Evolutionary conservation across 2,329 filamentous ascomycete species (phyloP).

Genomic region (Trichoderma sp.): DNA sequence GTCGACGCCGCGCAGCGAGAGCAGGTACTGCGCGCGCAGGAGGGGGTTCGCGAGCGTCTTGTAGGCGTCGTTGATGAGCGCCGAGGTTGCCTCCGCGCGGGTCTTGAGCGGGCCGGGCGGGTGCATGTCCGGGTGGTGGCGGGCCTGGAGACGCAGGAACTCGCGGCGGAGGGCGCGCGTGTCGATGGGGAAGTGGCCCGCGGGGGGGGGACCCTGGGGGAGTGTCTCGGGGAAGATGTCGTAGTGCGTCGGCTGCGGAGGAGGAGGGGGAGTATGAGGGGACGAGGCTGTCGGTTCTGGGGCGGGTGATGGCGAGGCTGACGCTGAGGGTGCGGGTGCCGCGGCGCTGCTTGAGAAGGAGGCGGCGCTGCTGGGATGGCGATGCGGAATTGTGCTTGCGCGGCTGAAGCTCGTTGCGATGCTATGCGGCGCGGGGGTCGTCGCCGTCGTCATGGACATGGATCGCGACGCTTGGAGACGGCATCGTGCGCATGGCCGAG

Average conservation of each 20-base stretch:
- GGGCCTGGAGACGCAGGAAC: slow-evolving; percentile 79
- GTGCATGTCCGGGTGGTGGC: slow-evolving; percentile 70
- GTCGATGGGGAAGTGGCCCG: slow-evolving; percentile 72
- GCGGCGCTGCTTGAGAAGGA: background rate
- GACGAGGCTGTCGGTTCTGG: too few relatives aligned
- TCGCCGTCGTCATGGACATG: slow-evolving; percentile 14
- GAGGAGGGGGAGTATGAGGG: slow-evolving; percentile 10
- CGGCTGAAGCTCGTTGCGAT: background rate
- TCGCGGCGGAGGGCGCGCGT: slow-evolving; percentile 69
- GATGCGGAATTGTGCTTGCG: background rate
- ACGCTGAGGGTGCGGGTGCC: slow-evolving; percentile 31
- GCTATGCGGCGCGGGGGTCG: background rate
- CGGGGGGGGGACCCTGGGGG: slow-evolving; percentile 71
- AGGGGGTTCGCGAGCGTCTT: slow-evolving; percentile 77
- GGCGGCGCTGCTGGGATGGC: background rate
- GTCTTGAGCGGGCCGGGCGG: slow-evolving; percentile 48
- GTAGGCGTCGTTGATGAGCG: slow-evolving; percentile 88
- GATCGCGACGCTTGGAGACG: slow-evolving; percentile 30
- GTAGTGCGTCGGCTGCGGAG: slow-evolving; percentile 61
- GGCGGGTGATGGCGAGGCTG: background rate
- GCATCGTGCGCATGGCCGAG: slow-evolving; percentile 36
- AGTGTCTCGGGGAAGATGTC: slow-evolving; percentile 82
- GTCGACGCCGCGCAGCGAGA: slow-evolving; percentile 71
- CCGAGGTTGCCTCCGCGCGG: slow-evolving; percentile 71
- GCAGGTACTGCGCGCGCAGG: slow-evolving; percentile 80